Conservation (phyloP, 495 filamentous ascomycete genomes). For the Pseudevernia furfuracea region DNA sequence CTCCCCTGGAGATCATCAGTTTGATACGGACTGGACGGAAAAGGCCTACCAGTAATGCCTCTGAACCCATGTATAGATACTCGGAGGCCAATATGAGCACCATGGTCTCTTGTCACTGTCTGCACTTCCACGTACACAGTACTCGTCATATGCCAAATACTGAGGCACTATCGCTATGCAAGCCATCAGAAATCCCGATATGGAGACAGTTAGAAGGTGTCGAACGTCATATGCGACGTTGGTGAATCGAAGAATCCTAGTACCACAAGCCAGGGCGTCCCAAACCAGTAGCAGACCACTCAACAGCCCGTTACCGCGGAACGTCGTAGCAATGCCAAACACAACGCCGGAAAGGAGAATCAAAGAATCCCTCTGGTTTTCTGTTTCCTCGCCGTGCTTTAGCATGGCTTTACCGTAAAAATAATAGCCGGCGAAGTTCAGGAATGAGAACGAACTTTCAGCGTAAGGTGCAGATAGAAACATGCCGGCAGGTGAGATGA, state of each 20-base stretch:
- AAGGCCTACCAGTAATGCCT: conserved; percentile 71
- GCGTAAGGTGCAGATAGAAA: conserved; percentile 85
- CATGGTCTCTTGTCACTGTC: conserved; percentile 49
- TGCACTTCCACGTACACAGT: conserved; percentile 44
- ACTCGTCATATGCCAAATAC: conserved; percentile 61
- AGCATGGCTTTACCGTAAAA: conserved; percentile 55
- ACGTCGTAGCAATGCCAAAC: conserved; percentile 66
- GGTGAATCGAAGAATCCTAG: conserved; percentile 25
- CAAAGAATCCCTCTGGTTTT: conserved; percentile 35
- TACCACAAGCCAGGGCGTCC: conserved; percentile 41
- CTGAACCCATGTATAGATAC: conserved; percentile 89
- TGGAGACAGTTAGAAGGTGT: conserved; percentile 34
- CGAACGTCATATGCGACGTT: conserved; percentile 12
- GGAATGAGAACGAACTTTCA: conserved; percentile 70
- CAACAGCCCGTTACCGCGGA: conserved; percentile 81
- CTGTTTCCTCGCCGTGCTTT: conserved; percentile 26
- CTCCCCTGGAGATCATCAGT: conserved; percentile 53
- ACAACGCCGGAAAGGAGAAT: conserved; percentile 52
- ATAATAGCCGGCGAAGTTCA: conserved; percentile 67
- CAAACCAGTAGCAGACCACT: conserved; percentile 67
- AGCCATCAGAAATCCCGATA: conserved; percentile 60
- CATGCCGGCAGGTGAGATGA: conserved; percentile 77
- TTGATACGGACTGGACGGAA: not conserved
- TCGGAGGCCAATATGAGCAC: conserved; percentile 65
- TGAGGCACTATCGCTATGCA: conserved; percentile 66